Conservation (phyloP, 768 basidiomycete species). For the Termitomyces sp. region DNA sequence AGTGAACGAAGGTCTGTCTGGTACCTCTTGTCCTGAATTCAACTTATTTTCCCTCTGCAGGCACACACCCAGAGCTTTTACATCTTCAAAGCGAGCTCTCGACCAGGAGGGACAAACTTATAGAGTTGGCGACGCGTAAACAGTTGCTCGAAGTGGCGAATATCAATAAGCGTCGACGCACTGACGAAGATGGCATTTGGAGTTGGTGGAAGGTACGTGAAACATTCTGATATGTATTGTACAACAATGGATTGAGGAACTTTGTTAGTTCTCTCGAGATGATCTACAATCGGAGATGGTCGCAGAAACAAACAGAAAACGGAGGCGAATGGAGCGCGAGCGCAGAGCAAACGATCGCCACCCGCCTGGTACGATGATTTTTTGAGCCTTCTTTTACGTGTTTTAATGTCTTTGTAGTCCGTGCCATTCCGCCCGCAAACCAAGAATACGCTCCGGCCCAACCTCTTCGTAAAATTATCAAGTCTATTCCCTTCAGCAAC, state of each 20-base stretch:
- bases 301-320: constrained; percentile 83
- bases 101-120: constrained; percentile 72
- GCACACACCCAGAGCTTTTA: constrained; percentile 80
- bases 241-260: constrained; percentile 5
- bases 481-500: constrained; percentile 46
- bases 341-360: constrained; percentile 75
- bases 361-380: constrained; percentile 50
- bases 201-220: constrained; percentile 78
- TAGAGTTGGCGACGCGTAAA: constrained; percentile 75
- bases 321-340: constrained; percentile 81
- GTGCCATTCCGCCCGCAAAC: constrained; percentile 54
- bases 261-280: constrained; percentile 61
- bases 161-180: constrained; percentile 53
- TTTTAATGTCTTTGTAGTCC: constrained; percentile 32
- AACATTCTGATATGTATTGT: constrained; percentile 10
- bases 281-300: constrained; percentile 85
- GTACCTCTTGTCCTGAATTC: constrained; percentile 3
- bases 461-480: constrained; percentile 63
- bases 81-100: constrained; percentile 78
- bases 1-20: constrained; percentile 63
- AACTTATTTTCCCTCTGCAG: constrained; percentile 30
- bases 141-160: constrained; percentile 64
- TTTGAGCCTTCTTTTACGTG: neutral
- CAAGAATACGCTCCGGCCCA: constrained; percentile 50
- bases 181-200: constrained; percentile 79